Evolutionary conservation across 2,329 filamentous ascomycete genomes (phyloP).

Genomic region (Stagonosporopsis cucurbitacearum): DNA sequence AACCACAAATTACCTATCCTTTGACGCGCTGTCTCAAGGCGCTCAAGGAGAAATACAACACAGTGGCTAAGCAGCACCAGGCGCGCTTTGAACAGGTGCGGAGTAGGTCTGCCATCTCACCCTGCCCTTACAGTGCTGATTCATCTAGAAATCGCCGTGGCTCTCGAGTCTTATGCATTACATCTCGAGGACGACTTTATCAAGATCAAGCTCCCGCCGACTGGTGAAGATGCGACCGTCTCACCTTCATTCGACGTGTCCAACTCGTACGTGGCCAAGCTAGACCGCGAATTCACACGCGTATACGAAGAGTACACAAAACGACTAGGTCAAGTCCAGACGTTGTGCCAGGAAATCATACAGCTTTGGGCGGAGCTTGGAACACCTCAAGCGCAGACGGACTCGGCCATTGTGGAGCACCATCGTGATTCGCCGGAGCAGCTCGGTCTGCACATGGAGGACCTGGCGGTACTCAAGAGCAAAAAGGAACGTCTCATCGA

Average conservation of each 20-base stretch:
- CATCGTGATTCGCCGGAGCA: slow-evolving; percentile 93
- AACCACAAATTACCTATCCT: slow-evolving; percentile 81
- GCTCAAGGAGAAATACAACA: slow-evolving; percentile 84
- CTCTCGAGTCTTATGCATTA: slow-evolving; percentile 93
- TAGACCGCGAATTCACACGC: slow-evolving; percentile 90
- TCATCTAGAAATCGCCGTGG: slow-evolving; percentile 80
- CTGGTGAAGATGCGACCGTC: slow-evolving; percentile 74
- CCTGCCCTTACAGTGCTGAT: slow-evolving; percentile 20
- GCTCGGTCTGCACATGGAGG: slow-evolving; percentile 87
- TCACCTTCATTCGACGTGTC: slow-evolving; percentile 92
- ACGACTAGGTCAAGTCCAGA: slow-evolving; percentile 76
- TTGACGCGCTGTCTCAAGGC: slow-evolving; percentile 77
- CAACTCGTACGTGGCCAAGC: slow-evolving; percentile 79
- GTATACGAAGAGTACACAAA: slow-evolving; percentile 97
- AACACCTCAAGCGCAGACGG: slow-evolving; percentile 90
- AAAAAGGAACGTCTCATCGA: slow-evolving; percentile 84
- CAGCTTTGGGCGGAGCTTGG: slow-evolving; percentile 95
- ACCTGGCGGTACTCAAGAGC: slow-evolving; percentile 72
- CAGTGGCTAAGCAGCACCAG: slow-evolving; percentile 80
- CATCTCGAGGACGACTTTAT: slow-evolving; percentile 92
- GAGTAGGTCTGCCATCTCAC: slow-evolving; percentile 63
- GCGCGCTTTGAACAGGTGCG: slow-evolving; percentile 96
- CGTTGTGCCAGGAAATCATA: slow-evolving; percentile 82
- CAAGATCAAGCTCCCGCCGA: slow-evolving; percentile 83
- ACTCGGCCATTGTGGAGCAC: slow-evolving; percentile 83